Base-by-base conservation (phyloP, 306 rosid species). In the Benincasa hispida region DNA sequence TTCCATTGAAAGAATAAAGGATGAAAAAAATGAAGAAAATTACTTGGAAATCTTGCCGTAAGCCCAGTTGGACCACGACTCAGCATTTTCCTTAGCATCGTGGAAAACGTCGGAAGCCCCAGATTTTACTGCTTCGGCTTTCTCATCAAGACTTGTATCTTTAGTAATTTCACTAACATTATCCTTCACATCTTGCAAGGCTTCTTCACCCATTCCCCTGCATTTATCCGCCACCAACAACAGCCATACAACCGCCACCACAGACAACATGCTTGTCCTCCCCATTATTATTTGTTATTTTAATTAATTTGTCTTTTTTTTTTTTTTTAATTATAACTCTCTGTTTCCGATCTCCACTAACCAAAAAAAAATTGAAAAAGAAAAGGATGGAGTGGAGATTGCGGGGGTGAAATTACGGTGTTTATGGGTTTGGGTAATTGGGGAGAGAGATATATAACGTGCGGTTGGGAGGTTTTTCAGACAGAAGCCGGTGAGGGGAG, bases 1-100 rank as follows among this genome's bases (percentile, higher is more conserved):
- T 35, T 35, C 1, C 1, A 35, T 5, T 35, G 39, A 35, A 10
- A 45, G 6, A 5, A 37, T n/a, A n/a, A n/a, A n/a, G n/a, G n/a
- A n/a, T n/a, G 15, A 11, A 45, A 1, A 45, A 45, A 13, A 45
- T n/a, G n/a, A 25, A 54, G 0, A 2, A 21, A 13, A 5, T 25
- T 89, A 89, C 97, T 78, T 70, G 19, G 86, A 14, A 73, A 85
- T 30, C 19, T 81, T 78, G 34, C 57, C 45, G 3, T 6, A n/a
- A 51, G 68, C 74, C 89, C 88, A 76, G 28, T 74, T 12, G 34
- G 83, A 58, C 79, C 76, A 77, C 27, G 89, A 78, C 1, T 42
- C 67, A 0, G 83, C 21, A 2, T 32, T 74, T 45, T 79, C 78
- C 30, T 75, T 22, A 27, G 86, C 79, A 13, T 81, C 80, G 34